phyloP scores from a whole-genome alignment of 306 rosid genomes.

The Casuarina equisetifolia region DNA sequence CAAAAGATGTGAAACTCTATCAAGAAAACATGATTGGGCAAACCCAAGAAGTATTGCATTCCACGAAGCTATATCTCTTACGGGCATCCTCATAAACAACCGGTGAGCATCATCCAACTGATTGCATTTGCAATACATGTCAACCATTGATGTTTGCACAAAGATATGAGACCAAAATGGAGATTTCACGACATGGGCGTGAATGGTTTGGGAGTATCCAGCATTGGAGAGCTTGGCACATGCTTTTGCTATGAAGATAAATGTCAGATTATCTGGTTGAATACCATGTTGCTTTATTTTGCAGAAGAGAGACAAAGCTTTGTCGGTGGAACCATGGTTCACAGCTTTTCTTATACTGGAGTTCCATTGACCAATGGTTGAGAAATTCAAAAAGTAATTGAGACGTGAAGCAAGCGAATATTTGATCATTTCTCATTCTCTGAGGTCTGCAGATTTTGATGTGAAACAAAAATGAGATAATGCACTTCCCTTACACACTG shows the following conservation, averaged over 20 bases:
- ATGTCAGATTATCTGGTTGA: conserved; percentile 50
- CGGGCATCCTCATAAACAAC: conserved; percentile 51
- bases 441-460: not conserved
- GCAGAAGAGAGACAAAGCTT: conserved; percentile 44
- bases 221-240: conserved; percentile 46
- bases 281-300: conserved; percentile 45
- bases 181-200: conserved; percentile 49
- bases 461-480: not conserved
- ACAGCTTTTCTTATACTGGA: conserved; percentile 40
- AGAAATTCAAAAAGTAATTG: conserved; percentile 29
- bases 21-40: conserved; percentile 36
- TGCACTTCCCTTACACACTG: not conserved
- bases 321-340: conserved; percentile 36
- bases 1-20: conserved; percentile 36
- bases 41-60: conserved; percentile 64
- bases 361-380: conserved; percentile 35
- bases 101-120: conserved; percentile 40
- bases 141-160: conserved; percentile 54
- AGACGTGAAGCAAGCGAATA: conserved; percentile 21
- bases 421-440: conserved; percentile 34
- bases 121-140: conserved; percentile 51
- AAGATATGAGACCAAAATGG: conserved; percentile 35
- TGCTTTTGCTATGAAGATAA: conserved; percentile 49
- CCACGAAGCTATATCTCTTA: conserved; percentile 57
- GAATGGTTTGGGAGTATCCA: conserved; percentile 41